Percentiles rank a stretch among this genome's conserved stretches.
Conservation (phyloP, 2,329 filamentous ascomycete genomes). For the Thielaviopsis ethacetica region DNA sequence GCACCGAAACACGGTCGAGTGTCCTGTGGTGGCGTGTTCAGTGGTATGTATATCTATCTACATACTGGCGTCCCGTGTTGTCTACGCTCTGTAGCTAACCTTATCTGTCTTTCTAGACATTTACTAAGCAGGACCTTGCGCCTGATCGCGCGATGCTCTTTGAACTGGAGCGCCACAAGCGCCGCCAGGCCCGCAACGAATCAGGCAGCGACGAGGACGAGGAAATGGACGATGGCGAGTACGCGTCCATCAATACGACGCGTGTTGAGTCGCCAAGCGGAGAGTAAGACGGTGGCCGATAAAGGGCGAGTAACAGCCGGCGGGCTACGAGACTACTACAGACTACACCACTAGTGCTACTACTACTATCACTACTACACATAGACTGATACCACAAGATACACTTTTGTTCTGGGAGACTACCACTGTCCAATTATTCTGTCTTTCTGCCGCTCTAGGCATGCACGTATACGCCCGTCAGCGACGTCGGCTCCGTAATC, state of each 20-base stretch:
- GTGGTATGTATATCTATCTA: conserved; percentile 27
- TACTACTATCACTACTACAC: neutral
- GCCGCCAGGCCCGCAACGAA: conserved; percentile 1
- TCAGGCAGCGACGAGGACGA: conserved; percentile 5
- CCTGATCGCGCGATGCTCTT: conserved; percentile 5
- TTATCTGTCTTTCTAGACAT: neutral
- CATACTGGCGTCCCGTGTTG: too few species aligned
- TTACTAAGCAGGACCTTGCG: neutral
- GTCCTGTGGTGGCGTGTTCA: conserved; percentile 26
- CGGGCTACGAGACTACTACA: neutral
- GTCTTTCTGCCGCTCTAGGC: neutral
- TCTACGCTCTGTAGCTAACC: too few species aligned
- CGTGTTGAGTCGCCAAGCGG: neutral
- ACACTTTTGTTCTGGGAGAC: neutral
- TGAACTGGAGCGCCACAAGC: conserved; percentile 4
- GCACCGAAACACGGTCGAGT: conserved; percentile 21
- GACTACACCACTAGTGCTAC: too few species aligned
- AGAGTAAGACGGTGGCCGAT: neutral
- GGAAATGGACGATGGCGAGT: conserved; percentile 4
- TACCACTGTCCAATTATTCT: neutral
- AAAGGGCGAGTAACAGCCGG: too few species aligned
- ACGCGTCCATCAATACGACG: conserved; percentile 6
- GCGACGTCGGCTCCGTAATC: neutral
- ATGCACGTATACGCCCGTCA: conserved; percentile 4
- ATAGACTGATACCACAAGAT: neutral